Evolutionary conservation across 192 early-diverging fungal genomes (phyloP), one percentile per base, ranked within the genome.

Genomic region (Dissophora ornata): DNA sequence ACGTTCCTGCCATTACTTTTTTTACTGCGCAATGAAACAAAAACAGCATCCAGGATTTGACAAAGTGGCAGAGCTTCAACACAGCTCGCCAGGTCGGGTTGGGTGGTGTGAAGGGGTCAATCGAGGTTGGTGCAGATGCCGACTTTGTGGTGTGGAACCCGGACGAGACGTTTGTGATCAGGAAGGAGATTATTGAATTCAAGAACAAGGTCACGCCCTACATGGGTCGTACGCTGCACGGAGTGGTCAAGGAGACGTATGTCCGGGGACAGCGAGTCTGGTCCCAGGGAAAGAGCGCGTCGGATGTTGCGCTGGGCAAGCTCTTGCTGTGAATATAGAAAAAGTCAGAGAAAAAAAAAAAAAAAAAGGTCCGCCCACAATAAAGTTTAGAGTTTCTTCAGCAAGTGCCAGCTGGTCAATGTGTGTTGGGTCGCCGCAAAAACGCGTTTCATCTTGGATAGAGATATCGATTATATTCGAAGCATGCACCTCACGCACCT

Each of bases 151-250:
- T 94, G 57, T 94, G 91, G 91, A 81, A 77, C 36, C 91, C 91
- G 1, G 90, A 92, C 28, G 84, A 86, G 62, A 69, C 81, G 1
- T 90, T 86, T 80, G 70, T 52, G 6, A 61, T 91, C 47, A 85
- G 81, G 11, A 81, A 79, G 15, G 85, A 89, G 57, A 85, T 87
- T 65, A 88, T 94, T 28, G 89, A 92, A 61, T 94, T 94, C 80
- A 90, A 90, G 69, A 91, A 94, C 73, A 94, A 92, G 81, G 80
- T 92, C 13, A 90, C 90, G 2, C 92, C 92, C 5, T 94, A 94
- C 75, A 75, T 85, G 62, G 90, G 89, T 25, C 82, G 81, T 45
- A 57, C 57, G 3, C 80, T 91, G 51, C 65, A 86, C 28, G 92
- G 92, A 38, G 69, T 84, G 6, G 90, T 94, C 28, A 85, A 88